Evolutionary conservation across 495 filamentous ascomycete genomes (phyloP), one percentile per base, ranked within the genome.

Genomic region (Aspergillus wentii): DNA sequence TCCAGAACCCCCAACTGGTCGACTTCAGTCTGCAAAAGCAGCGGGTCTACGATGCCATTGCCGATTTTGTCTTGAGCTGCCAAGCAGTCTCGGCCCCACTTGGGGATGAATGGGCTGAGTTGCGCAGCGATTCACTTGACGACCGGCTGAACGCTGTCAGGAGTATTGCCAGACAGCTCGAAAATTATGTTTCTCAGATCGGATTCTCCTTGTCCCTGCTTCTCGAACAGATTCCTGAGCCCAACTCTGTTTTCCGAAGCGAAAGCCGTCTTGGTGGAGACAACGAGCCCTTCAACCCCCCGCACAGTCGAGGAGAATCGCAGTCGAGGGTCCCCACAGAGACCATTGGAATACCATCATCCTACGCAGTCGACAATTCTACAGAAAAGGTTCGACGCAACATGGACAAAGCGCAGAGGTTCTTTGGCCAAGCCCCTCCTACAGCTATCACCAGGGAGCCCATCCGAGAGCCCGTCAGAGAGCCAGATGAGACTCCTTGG

Each of bases 21-120:
- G 92, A 97, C 49, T 95, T 95, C 55, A 80, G 79, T 48, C 73
- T 79, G 19, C 88, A 92, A 49, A 97, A 96, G 64, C 92, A 98
- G 55, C 79, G 81, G 41, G 64, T 94, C 21, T 96, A 96, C 56
- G 92, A 97, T 62, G 82, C 85, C 15, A 84, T 94, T 42, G 88
- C 87, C 29, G 92, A 98, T 53, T 75, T 98, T 30, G 62, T 96
- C 9, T 54, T 95, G 14, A 79, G 82, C 38, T 94, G 88, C 56
- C 91, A 97, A 58, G 79, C 80, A 6, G 81, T 96, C 8, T 83
- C 90, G 8, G 85, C 87, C 10, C 91, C 94, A 22, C 67, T 98
- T 19, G 85, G 82, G 8, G 92, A 98, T 56, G 92, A 98, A 60
- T 98, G 92, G 92, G 78, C 89, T 15, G 88, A 94, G 49, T 66